Evolutionary conservation across 257 asterid species (phyloP).

Genomic region (Rehmannia glutinosa): DNA sequence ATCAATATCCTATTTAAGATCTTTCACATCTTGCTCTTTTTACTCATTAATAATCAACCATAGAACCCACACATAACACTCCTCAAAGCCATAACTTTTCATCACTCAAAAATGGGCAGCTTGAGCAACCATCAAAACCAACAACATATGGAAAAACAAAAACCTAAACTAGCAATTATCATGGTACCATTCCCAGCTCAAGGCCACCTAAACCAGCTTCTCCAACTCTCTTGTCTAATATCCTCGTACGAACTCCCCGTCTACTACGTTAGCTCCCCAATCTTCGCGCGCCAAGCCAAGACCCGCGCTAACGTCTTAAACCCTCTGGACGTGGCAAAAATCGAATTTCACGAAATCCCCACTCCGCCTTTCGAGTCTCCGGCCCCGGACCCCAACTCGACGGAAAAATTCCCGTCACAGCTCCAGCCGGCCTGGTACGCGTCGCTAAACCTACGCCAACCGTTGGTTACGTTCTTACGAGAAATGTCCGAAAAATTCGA

Average conservation of each 20-base stretch:
- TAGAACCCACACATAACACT: too few relatives aligned
- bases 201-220: constrained; percentile 46
- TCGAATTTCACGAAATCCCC: constrained; percentile 28
- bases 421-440: constrained; percentile 28
- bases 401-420: constrained; percentile 25
- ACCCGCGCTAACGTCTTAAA: constrained; percentile 27
- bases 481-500: constrained; percentile 6
- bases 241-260: constrained; percentile 32
- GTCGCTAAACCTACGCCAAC: constrained; percentile 20
- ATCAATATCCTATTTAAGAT: too few relatives aligned
- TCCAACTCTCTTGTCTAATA: constrained; percentile 35
- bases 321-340: background rate
- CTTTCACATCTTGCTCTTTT: too few relatives aligned
- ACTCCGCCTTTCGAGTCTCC: constrained; percentile 26
- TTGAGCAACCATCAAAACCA: background rate
- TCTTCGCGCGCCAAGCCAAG: constrained; percentile 28
- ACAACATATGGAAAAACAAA: background rate
- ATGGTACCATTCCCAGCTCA: constrained; percentile 43
- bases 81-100: too few relatives aligned
- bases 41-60: too few relatives aligned
- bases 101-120: constrained; percentile 7
- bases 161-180: constrained; percentile 16
- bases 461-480: constrained; percentile 1
- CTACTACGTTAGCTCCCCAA: constrained; percentile 26
- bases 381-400: constrained; percentile 28